These are phyloP conservation scores for Haplosporangium sp. DNA, from an alignment of 371 early-diverging fungal species.

Conservation along the genomic window DNA sequence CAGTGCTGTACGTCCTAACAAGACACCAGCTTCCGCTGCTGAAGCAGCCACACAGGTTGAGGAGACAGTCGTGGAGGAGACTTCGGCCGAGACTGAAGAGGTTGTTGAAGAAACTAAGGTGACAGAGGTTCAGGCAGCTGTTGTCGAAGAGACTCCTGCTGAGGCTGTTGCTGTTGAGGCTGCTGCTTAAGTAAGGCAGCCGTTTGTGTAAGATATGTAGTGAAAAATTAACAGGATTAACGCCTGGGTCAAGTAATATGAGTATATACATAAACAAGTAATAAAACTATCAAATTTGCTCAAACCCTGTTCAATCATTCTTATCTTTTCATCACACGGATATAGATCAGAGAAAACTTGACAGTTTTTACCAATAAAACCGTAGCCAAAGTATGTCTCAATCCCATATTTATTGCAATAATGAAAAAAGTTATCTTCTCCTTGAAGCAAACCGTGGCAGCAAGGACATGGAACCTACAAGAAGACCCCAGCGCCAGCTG, in stretches of 20 bases:
- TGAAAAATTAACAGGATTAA: background rate
- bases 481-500: background rate
- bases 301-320: no score
- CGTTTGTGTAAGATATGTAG: background rate
- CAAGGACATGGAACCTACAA: no score
- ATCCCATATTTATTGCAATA: no score
- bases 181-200: background rate
- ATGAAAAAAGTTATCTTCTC: no score
- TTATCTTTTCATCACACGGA: no score
- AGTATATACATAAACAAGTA: no score
- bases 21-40: background rate
- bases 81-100: conserved; percentile 19
- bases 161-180: conserved; percentile 1
- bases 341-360: no score
- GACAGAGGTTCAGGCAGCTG: conserved; percentile 12
- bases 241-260: no score
- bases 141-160: conserved; percentile 2
- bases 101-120: conserved; percentile 35
- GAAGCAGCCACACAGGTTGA: conserved; percentile 13
- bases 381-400: no score
- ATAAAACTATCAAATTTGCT: no score
- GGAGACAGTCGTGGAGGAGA: conserved; percentile 13
- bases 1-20: conserved; percentile 38
- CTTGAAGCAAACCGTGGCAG: no score
- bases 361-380: no score